Evolutionary conservation across 1,139 yeast species (phyloP).

Genomic region (Taiozyma onychis): DNA sequence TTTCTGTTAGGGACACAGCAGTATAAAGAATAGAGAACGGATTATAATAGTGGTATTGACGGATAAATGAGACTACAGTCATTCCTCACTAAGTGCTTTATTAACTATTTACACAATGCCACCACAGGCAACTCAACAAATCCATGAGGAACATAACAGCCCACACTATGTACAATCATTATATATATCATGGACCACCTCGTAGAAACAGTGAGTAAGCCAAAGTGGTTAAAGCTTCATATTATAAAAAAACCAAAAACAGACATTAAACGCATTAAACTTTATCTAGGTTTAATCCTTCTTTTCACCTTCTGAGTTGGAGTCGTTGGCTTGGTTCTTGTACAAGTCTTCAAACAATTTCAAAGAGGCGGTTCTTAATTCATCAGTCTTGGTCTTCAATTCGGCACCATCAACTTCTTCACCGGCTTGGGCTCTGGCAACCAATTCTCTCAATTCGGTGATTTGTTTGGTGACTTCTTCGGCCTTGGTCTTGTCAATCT

Average conservation of each 20-base stretch:
- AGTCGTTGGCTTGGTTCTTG: constrained; percentile 45
- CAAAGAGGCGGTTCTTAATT: constrained; percentile 85
- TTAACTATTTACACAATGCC: not conserved
- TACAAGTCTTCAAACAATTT: constrained; percentile 93
- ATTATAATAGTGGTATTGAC: no score
- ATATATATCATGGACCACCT: not conserved
- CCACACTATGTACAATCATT: not conserved
- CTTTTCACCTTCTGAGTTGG: constrained; percentile 14
- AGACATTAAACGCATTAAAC: not conserved
- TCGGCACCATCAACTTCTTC: constrained; percentile 77
- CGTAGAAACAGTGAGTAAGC: not conserved
- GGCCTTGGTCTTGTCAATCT: constrained; percentile 76
- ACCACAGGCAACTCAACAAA: not conserved
- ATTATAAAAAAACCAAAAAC: not conserved
- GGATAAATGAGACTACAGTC: not conserved
- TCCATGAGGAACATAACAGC: not conserved
- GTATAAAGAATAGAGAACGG: not conserved
- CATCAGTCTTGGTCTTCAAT: constrained; percentile 90
- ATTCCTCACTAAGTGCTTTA: not conserved
- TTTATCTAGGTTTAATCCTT: constrained; percentile 3
- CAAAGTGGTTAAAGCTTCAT: not conserved
- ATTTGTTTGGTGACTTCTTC: constrained; percentile 71
- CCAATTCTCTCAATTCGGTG: constrained; percentile 76
- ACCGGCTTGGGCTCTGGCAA: constrained; percentile 92
- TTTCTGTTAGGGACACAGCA: not conserved